A percentile compares a stretch with the other conserved stretches of the same genome.
These are phyloP conservation scores for Penicillium sumatraense DNA, from an alignment of 2,329 filamentous ascomycete species.

Conservation along the genomic window DNA sequence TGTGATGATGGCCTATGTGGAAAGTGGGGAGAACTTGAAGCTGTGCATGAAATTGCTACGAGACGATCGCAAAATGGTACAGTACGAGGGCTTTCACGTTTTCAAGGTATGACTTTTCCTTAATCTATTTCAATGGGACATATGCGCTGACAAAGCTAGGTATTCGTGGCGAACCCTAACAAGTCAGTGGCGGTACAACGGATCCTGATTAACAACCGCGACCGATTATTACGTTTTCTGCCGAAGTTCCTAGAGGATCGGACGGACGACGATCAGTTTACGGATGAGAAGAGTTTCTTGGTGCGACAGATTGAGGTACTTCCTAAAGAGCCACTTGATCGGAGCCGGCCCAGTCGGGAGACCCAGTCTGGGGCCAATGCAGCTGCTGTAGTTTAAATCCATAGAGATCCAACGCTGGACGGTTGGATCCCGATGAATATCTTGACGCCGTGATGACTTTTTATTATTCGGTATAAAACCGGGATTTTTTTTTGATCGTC, in stretches of 20 bases:
- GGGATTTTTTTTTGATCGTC: background rate
- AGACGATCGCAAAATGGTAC: constrained; percentile 97
- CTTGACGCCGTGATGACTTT: constrained; percentile 15
- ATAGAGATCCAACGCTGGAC: constrained; percentile 14
- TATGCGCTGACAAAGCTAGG: constrained; percentile 51
- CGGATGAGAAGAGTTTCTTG: constrained; percentile 95
- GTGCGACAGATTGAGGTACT: constrained; percentile 82
- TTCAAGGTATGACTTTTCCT: constrained; percentile 72
- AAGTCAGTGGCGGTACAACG: constrained; percentile 96
- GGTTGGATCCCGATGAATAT: constrained; percentile 9
- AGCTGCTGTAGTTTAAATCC: constrained; percentile 33
- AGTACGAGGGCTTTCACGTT: constrained; percentile 98
- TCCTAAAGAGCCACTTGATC: constrained; percentile 48
- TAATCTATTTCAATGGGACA: background rate
- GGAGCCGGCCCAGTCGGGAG: constrained; percentile 32
- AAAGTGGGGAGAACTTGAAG: constrained; percentile 93
- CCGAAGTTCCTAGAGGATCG: constrained; percentile 91
- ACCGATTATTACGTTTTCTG: constrained; percentile 85
- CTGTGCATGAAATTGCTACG: constrained; percentile 96
- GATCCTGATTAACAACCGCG: constrained; percentile 94
- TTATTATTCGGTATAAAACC: constrained; percentile 12
- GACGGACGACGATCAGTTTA: constrained; percentile 97
- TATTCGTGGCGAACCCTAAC: constrained; percentile 98
- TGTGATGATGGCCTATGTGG: constrained; percentile 97
- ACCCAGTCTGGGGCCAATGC: constrained; percentile 33